A percentile compares a stretch with the other conserved stretches of the same genome.
These are phyloP conservation scores for Colletotrichum australisinense DNA, from an alignment of 2,329 filamentous ascomycete species.

Conservation along the genomic window DNA sequence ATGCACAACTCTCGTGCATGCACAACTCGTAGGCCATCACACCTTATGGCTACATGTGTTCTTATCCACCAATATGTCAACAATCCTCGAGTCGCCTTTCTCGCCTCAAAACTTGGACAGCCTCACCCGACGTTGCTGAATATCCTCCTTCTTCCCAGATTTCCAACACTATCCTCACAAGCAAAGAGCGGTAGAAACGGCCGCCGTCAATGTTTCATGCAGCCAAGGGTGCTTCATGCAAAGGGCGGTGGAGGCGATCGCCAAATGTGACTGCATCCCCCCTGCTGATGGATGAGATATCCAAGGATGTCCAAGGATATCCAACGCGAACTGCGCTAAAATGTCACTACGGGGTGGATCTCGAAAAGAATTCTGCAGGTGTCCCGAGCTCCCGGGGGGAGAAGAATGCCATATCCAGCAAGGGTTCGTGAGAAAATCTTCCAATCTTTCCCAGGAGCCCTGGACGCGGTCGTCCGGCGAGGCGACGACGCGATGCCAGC, in stretches of 20 bases:
- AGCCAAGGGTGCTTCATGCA: constrained; percentile 17
- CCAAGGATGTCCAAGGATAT: not conserved
- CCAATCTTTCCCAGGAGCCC: constrained; percentile 3
- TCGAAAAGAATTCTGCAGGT: constrained; percentile 21
- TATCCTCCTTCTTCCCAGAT: too few species aligned
- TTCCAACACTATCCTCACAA: not conserved
- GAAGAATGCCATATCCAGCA: not conserved
- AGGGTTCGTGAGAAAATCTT: constrained; percentile 15
- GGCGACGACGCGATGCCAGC: constrained; percentile 11
- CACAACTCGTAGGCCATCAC: not conserved
- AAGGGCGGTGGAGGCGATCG: constrained; percentile 33
- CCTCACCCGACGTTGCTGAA: not conserved
- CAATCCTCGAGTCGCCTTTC: not conserved
- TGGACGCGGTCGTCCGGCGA: constrained; percentile 30
- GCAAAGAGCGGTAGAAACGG: constrained; percentile 13
- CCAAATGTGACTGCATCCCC: constrained; percentile 13
- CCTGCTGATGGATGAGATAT: constrained; percentile 1
- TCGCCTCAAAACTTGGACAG: not conserved
- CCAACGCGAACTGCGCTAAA: constrained; percentile 31
- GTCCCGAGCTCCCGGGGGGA: constrained; percentile 27
- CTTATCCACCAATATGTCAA: not conserved
- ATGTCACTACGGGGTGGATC: constrained; percentile 24
- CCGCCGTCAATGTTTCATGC: constrained; percentile 34
- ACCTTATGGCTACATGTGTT: not conserved
- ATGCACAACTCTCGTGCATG: not conserved